Evolutionary conservation across 2,329 filamentous ascomycete genomes (phyloP).

Genomic region (Fusarium setosum): DNA sequence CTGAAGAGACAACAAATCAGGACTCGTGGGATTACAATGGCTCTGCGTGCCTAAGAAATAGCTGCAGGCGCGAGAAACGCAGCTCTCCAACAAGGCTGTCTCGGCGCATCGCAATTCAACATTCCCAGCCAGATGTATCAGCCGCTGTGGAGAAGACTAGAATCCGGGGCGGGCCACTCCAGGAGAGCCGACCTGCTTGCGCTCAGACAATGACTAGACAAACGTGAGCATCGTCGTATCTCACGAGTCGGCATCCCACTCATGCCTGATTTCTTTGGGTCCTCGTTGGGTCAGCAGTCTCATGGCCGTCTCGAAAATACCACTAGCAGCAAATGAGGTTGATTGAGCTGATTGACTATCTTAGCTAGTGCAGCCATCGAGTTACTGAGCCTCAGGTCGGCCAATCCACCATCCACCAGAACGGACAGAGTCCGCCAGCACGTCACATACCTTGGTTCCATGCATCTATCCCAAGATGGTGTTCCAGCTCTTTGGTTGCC

Average conservation of each 20-base stretch:
- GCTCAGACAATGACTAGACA: not conserved
- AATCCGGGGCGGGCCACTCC: slow-evolving; percentile 35
- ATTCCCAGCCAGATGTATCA: slow-evolving; percentile 36
- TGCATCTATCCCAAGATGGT: not conserved
- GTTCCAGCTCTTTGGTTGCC: not conserved
- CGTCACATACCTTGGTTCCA: slow-evolving; percentile 1
- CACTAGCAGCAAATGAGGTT: slow-evolving; percentile 4
- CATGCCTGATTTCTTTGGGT: not conserved
- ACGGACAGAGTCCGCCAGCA: not conserved
- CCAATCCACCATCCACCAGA: not conserved
- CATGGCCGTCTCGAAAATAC: not conserved
- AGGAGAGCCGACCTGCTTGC: slow-evolving; percentile 32
- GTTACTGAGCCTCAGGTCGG: not conserved
- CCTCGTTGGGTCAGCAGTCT: slow-evolving; percentile 1
- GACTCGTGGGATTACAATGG: slow-evolving; percentile 23
- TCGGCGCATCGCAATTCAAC: slow-evolving; percentile 11
- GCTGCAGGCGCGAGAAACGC: slow-evolving; percentile 34
- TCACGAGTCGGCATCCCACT: slow-evolving; percentile 14
- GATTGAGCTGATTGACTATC: slow-evolving; percentile 2
- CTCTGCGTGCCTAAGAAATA: slow-evolving; percentile 27
- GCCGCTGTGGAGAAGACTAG: slow-evolving; percentile 40
- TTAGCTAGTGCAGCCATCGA: slow-evolving; percentile 6
- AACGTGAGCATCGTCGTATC: slow-evolving; percentile 8
- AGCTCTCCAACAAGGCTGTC: slow-evolving; percentile 12
- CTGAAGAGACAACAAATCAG: slow-evolving; percentile 27